Evolutionary conservation across 148 eudicot genomes (phyloP), one percentile per base, ranked within the genome.

Genomic region (Rhododendron ovatum): DNA sequence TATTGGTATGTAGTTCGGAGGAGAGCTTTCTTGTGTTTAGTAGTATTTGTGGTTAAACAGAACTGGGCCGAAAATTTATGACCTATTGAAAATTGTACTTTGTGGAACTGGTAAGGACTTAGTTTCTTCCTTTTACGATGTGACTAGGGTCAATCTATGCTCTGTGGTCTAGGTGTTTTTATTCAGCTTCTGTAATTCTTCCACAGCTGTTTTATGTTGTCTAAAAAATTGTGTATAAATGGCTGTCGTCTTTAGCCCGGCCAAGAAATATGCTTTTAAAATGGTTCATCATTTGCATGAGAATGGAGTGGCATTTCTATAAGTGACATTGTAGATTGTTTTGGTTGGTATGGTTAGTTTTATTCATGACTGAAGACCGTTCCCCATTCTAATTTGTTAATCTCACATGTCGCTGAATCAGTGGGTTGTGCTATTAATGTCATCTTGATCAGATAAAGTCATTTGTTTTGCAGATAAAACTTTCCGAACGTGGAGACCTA

Each of bases 401-500:
- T 65, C 78, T 67, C 20, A 45, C 11, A 84, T 22, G 18, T 30
- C 47, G 35, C 13, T 26, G 26, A 85, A 41, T 77, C 45, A n/a
- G 73, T 85, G 45, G 37, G 18, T 61, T 30, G 22, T 24, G 28
- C n/a, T 63, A 39, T 5, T 28, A 59, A 37, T 39, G 43, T 85
- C 26, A 11, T 41, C 11, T 24, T 85, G 59, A 61, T 73, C 11
- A 37, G 15, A 50, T 7, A 74, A 37, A 33, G 22, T 55, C 22
- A 12, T 14, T 61, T 78, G 4, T 85, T 85, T 83, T 85, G 83
- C 88, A 88, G 90, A 85, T 30, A 85, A 85, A 30, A 88, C 71
- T 30, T 77, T 82, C 33, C 86, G 86, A 67, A 83, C 86, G 17
- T 88, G 90, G 90, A 88, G 90, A 78, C 86, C 90, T n/a, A 88